These are phyloP conservation scores for Acacia concinna DNA, from an alignment of 331 rosid species.

Conservation along the genomic window DNA sequence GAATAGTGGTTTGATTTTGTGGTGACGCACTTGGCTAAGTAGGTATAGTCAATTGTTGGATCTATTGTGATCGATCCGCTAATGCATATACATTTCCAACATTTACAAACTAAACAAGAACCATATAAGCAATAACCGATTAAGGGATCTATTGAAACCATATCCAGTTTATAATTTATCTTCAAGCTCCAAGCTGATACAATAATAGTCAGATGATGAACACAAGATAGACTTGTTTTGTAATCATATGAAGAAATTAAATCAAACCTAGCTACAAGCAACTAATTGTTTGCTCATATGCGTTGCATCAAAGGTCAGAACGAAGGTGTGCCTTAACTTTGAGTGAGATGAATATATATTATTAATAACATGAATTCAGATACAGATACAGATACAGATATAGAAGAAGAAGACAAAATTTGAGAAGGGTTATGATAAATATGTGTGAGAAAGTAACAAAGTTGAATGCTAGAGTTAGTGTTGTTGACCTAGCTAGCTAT, in stretches of 20 bases:
- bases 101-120: background rate
- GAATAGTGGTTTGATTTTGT: too few species aligned
- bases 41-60: background rate
- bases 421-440: background rate
- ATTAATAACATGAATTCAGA: background rate
- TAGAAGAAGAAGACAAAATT: background rate
- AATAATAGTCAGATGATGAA: background rate
- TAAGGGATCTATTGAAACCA: background rate
- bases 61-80: background rate
- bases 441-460: background rate
- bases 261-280: background rate
- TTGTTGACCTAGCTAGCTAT: background rate
- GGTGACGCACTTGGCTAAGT: too few species aligned
- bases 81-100: background rate
- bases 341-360: too few species aligned
- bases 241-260: background rate
- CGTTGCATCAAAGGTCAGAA: too few species aligned
- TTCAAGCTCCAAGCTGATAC: background rate
- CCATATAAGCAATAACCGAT: background rate
- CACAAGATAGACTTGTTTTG: background rate
- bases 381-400: background rate
- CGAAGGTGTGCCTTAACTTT: too few species aligned
- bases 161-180: background rate
- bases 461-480: background rate
- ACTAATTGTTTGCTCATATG: too few species aligned